phyloP scores from a whole-genome alignment of 1,284 basidiomycete species.

The Tremellales sp. region DNA sequence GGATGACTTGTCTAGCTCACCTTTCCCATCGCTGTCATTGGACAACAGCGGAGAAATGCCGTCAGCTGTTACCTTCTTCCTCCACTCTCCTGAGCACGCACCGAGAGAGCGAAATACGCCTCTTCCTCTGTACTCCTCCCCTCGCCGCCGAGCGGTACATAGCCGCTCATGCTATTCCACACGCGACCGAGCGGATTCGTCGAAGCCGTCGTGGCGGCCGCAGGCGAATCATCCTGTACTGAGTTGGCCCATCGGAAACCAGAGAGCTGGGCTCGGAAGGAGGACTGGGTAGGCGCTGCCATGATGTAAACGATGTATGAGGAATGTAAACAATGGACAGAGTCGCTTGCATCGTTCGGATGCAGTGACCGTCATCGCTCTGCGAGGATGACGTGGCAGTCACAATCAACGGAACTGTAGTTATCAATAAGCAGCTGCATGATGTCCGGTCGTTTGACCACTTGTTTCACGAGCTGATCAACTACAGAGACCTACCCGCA shows the following conservation, averaged over 20 bases:
- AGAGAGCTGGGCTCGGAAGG: slow-evolving; percentile 47
- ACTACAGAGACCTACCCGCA: too few species aligned
- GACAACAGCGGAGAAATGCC: neutral
- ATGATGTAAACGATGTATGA: slow-evolving; percentile 18
- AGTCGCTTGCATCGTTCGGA: too few species aligned
- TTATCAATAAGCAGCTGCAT: too few species aligned
- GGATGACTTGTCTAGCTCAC: slow-evolving; percentile 12
- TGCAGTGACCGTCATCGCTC: too few species aligned
- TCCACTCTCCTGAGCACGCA: slow-evolving; percentile 43
- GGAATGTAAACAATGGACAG: too few species aligned
- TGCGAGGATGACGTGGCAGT: too few species aligned
- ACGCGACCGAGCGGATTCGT: slow-evolving; percentile 53
- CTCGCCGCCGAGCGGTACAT: slow-evolving; percentile 79
- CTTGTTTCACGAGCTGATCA: too few species aligned
- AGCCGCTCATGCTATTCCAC: slow-evolving; percentile 61
- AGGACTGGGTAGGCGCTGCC: slow-evolving; percentile 33
- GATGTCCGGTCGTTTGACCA: too few species aligned
- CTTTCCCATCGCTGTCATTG: slow-evolving; percentile 40
- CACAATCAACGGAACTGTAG: too few species aligned
- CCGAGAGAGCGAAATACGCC: slow-evolving; percentile 90
- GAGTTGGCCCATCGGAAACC: slow-evolving; percentile 81
- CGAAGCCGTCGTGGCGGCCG: slow-evolving; percentile 49
- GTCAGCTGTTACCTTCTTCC: neutral
- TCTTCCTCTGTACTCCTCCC: slow-evolving; percentile 91
- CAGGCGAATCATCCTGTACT: slow-evolving; percentile 63